A percentile compares a stretch with the other conserved stretches of the same genome.
phyloP scores from a whole-genome alignment of 371 early-diverging fungal genomes.

The Mortierella sp. region DNA sequence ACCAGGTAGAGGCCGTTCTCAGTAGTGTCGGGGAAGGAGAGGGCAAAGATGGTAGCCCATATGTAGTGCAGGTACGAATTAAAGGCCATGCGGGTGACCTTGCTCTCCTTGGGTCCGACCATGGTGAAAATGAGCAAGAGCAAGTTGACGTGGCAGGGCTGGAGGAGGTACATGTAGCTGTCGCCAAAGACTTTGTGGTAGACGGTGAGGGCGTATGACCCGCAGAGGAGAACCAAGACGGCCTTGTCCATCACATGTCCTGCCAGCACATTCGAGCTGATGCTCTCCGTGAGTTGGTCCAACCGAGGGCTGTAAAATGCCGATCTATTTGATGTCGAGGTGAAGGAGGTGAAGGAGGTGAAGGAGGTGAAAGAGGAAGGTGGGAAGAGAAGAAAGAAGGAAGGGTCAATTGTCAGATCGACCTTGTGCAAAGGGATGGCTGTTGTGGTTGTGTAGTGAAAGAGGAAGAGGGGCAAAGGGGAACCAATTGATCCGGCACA shows the following conservation, averaged over 20 bases:
- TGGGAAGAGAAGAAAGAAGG: not conserved
- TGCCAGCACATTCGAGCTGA: constrained; percentile 39
- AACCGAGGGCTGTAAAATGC: constrained; percentile 53
- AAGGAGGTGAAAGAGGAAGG: not conserved
- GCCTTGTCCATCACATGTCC: constrained; percentile 56
- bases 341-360: not conserved
- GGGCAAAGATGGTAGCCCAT: constrained; percentile 72
- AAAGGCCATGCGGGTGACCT: constrained; percentile 64
- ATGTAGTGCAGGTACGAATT: constrained; percentile 74
- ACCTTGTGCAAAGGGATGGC: not conserved
- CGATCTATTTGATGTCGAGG: constrained; percentile 23
- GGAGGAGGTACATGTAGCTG: constrained; percentile 63
- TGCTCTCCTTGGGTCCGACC: constrained; percentile 61
- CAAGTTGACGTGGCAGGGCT: constrained; percentile 77
- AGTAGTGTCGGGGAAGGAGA: constrained; percentile 70
- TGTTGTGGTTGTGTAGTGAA: not conserved
- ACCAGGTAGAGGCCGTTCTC: constrained; percentile 67
- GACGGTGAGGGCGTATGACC: constrained; percentile 52
- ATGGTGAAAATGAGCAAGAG: constrained; percentile 66
- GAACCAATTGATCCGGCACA: not conserved
- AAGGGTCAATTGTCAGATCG: not conserved
- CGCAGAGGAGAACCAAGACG: constrained; percentile 37
- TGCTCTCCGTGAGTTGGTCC: constrained; percentile 50
- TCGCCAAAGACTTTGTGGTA: constrained; percentile 57
- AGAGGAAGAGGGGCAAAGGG: not conserved